Evolutionary conservation across 2,329 filamentous ascomycete species (phyloP), one percentile per base, ranked within the genome.

Genomic region (Bipolaris bicolor): DNA sequence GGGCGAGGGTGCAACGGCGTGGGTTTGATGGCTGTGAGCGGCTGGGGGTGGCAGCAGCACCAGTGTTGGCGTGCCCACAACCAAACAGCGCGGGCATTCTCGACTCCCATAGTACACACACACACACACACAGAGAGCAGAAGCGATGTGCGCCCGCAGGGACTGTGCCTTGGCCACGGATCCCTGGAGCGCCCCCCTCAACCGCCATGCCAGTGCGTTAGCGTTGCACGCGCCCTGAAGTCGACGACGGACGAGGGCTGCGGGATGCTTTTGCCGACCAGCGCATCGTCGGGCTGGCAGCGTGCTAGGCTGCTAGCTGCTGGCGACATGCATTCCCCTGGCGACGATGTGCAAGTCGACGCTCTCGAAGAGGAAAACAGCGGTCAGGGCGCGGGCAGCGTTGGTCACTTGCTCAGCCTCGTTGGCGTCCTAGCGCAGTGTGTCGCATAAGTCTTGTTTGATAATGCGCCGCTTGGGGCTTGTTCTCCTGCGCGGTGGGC

Each of bases 381-480:
- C 66, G 67, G 66, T 68, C 66, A 69, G 60, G 61, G 63, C 58
- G 55, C 46, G 41, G 55, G 48, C 54, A 45, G 29, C 43, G 46
- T 63, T 63, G 65, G 62, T 68, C 63, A 70, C 57, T 59, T 59
- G 57, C 57, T 49, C 57, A 55, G 61, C 64, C 63, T 63, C 62
- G 60, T 50, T 70, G 64, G 65, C 61, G 37, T 58, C 33, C 55
- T 69, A 68, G 67, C 66, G 66, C 65, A 45, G 52, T 54, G 58
- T 53, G 55, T 60, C 63, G 67, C 61, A 67, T 62, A 63, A 64
- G 64, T 56, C 57, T 57, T 57, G 66, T 70, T 70, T 70, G 63
- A 63, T 58, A 57, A 60, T 65, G 64, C 61, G 62, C 63, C 66
- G 64, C 59, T 56, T 53, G 31, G 39, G 39, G 18, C 47, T 44